Base-by-base conservation (phyloP, 139 green algal species). In the Picochlorum sp. region DNA sequence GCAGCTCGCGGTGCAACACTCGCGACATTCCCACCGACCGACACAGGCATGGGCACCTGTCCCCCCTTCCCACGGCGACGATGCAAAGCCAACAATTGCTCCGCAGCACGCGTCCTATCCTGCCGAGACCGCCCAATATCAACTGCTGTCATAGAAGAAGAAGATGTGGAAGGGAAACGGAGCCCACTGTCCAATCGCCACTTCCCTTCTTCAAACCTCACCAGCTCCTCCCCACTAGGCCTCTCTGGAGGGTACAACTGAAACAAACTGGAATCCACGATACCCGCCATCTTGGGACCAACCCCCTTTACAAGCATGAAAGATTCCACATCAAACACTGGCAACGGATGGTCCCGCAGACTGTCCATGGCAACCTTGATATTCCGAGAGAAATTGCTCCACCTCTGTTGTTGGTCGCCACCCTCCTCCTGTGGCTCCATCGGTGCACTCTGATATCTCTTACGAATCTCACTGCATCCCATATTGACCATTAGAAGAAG, bases 251-350 rank as follows among this genome's bases (percentile, higher is more conserved):
- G 74, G 61, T 74, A 78, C 1, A 10, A 11, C 4, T 21, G 10
- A 9, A 67, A 80, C 24, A 79, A 63, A 21, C 62, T 15, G 13
- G 66, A 20, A 23, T 23, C 37, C 1, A 77, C 30, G 11, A 79
- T 31, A 20, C 38, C 26, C 0, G 65, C 71, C 18, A 77, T 59
- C 7, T 23, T 38, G 16, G 58, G 23, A 34, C 71, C 71, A 34
- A 68, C 30, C 26, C 44, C 26, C 21, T 70, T 57, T n/a, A 74
- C 61, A 28, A 41, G 31, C 45, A 68, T 54, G 3, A 55, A 50
- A 1, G 16, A 52, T 18, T 52, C n/a, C 9, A n/a, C 6, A 50
- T 77, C 70, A 55, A 67, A 57, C 11, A 72, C 57, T 3, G 47
- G 21, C 16, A 69, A 49, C 1, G 70, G 58, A 49, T 72, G 31